Percentiles rank a stretch among this genome's conserved stretches.
These are phyloP conservation scores for Volvariella volvacea DNA, from an alignment of 1,284 basidiomycete species.

Conservation along the genomic window DNA sequence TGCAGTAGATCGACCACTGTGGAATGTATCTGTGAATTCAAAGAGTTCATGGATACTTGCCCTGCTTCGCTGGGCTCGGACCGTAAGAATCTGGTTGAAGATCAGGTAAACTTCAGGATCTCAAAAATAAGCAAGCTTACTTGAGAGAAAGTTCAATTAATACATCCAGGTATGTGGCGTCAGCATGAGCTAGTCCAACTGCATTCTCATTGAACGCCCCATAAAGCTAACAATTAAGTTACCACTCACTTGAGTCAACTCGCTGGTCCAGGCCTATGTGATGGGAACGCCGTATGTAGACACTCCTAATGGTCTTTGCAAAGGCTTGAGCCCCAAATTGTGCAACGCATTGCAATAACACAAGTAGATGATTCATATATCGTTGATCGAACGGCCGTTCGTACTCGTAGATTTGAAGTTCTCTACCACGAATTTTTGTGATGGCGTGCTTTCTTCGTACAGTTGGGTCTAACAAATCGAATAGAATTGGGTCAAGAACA, in stretches of 20 bases:
- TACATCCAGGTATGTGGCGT: slow-evolving; percentile 70
- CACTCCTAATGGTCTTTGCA: slow-evolving; percentile 58
- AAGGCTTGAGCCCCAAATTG: slow-evolving; percentile 88
- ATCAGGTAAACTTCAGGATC: slow-evolving; percentile 4
- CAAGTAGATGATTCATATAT: slow-evolving; percentile 63
- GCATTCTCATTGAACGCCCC: slow-evolving; percentile 11
- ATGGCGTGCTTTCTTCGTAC: slow-evolving; percentile 47
- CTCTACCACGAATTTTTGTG: slow-evolving; percentile 54
- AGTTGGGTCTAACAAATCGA: slow-evolving; percentile 67
- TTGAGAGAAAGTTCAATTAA: slow-evolving; percentile 63
- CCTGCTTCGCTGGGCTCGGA: slow-evolving; percentile 59
- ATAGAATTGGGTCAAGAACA: slow-evolving; percentile 84
- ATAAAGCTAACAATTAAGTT: slow-evolving; percentile 6
- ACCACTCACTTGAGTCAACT: slow-evolving; percentile 50
- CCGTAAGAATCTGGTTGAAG: slow-evolving; percentile 53
- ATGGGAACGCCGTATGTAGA: slow-evolving; percentile 54
- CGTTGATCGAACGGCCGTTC: slow-evolving; percentile 75
- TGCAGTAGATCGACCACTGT: slow-evolving; percentile 79
- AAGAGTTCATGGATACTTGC: slow-evolving; percentile 45
- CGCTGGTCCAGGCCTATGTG: slow-evolving; percentile 54
- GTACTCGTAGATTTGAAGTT: slow-evolving; percentile 64
- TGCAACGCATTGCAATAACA: slow-evolving; percentile 72
- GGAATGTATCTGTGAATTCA: slow-evolving; percentile 67
- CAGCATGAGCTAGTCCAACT: slow-evolving; percentile 47
- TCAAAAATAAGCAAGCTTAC: slow-evolving; percentile 33